Evolutionary conservation across 2,329 filamentous ascomycete species (phyloP).

Genomic region (Sporothrix brasiliensis): DNA sequence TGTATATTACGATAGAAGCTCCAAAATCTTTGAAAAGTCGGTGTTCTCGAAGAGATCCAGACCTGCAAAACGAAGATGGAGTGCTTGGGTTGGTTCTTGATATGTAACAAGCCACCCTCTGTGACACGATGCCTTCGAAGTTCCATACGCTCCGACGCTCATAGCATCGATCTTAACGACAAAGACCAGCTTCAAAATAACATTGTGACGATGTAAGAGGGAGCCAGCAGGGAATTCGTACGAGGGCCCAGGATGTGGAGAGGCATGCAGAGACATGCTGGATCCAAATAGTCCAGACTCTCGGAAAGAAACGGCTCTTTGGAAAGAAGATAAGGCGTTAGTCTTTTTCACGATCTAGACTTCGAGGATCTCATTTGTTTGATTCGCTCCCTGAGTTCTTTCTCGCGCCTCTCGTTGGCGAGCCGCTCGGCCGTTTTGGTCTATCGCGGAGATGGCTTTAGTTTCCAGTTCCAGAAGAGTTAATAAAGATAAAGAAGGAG

Average conservation of each 20-base stretch:
- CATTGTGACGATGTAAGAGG: neutral
- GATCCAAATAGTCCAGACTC: neutral
- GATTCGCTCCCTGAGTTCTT: constrained; percentile 56
- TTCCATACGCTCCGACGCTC: neutral
- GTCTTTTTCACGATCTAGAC: constrained; percentile 49
- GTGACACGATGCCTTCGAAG: neutral
- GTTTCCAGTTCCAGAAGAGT: constrained; percentile 4
- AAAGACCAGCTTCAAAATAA: neutral
- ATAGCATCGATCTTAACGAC: neutral
- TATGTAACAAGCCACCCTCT: constrained; percentile 26
- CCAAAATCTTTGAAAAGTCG: neutral
- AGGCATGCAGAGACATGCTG: neutral
- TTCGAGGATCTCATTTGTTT: constrained; percentile 59
- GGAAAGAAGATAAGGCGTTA: constrained; percentile 44
- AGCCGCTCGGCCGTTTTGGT: constrained; percentile 46
- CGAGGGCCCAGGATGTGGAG: neutral
- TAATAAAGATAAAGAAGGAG: neutral
- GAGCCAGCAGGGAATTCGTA: neutral
- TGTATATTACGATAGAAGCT: neutral
- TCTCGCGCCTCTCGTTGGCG: constrained; percentile 53
- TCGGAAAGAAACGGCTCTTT: constrained; percentile 16
- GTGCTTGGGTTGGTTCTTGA: neutral
- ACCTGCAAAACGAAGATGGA: too few relatives aligned
- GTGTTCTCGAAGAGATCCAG: neutral
- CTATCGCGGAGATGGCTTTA: constrained; percentile 37